Percentiles rank a stretch among this genome's conserved stretches.
These are phyloP conservation scores for Thermomyces lanuginosus DNA, from an alignment of 2,329 filamentous ascomycete species.

Conservation along the genomic window DNA sequence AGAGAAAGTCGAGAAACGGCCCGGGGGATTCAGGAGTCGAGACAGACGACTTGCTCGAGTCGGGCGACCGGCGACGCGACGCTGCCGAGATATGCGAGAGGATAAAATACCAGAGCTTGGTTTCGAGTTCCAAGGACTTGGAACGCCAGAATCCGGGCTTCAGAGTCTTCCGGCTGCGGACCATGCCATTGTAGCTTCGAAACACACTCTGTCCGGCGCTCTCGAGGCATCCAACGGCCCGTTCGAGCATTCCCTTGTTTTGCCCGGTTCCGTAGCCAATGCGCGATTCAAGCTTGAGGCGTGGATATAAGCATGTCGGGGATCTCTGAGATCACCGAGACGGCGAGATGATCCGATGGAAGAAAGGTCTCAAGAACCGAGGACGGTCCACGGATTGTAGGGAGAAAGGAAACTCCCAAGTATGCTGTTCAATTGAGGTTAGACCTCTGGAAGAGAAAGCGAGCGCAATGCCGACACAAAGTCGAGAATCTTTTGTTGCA, in stretches of 20 bases:
- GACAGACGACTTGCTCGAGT: conserved; percentile 5
- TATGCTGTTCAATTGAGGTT: too few species aligned
- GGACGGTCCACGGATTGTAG: too few species aligned
- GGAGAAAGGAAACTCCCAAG: too few species aligned
- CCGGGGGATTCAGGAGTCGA: conserved; percentile 9
- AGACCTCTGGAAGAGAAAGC: too few species aligned
- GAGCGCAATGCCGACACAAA: too few species aligned
- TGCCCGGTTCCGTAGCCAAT: too few species aligned
- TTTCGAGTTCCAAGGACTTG: conserved; percentile 14
- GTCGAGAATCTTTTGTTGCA: too few species aligned
- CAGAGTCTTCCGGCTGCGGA: conserved; percentile 21
- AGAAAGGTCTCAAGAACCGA: too few species aligned
- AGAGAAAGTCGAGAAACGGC: conserved; percentile 25
- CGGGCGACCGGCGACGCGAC: conserved; percentile 9
- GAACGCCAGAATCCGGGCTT: conserved; percentile 22
- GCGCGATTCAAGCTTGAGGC: too few species aligned
- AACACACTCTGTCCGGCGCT: conserved; percentile 32
- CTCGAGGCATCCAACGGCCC: conserved; percentile 34
- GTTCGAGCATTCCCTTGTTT: conserved; percentile 35
- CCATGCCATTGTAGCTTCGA: conserved; percentile 22
- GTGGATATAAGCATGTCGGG: too few species aligned
- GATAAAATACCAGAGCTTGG: conserved; percentile 19
- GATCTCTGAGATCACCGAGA: too few species aligned
- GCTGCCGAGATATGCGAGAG: conserved; percentile 13
- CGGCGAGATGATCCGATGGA: too few species aligned